A percentile compares a stretch with the other conserved stretches of the same genome.
phyloP scores from a whole-genome alignment of 176 grass and related monocot genomes.

The Phragmites australis region DNA sequence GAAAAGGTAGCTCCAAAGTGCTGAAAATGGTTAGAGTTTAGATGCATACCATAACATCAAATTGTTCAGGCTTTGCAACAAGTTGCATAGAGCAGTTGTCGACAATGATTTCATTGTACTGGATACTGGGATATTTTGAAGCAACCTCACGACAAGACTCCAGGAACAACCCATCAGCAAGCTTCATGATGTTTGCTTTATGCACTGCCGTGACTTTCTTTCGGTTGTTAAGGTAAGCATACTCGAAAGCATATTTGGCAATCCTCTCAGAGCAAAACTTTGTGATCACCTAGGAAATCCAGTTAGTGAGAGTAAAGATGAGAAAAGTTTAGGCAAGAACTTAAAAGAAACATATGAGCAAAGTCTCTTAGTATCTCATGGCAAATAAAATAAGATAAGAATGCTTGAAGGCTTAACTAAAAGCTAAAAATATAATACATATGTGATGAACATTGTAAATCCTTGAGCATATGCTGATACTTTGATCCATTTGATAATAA shows the following conservation, averaged over 20 bases:
- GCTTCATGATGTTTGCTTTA: conserved; percentile 99
- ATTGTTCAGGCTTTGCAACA: conserved; percentile 90
- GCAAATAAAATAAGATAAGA: not conserved
- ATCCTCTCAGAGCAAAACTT: conserved; percentile 97
- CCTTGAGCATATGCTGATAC: not conserved
- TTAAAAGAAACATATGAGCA: conserved; percentile 5
- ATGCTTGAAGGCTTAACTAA: not conserved
- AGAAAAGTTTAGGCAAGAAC: conserved; percentile 31
- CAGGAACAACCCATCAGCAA: conserved; percentile 95
- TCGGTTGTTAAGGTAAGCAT: conserved; percentile 93
- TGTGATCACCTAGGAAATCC: conserved; percentile 84
- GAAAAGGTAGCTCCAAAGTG: not conserved
- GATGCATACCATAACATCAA: conserved; percentile 89
- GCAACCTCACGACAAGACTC: conserved; percentile 94
- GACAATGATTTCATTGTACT: conserved; percentile 96
- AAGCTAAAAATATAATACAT: not conserved
- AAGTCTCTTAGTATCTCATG: not conserved
- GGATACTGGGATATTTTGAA: conserved; percentile 82
- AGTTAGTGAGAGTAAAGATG: conserved; percentile 44
- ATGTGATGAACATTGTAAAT: conserved; percentile 3
- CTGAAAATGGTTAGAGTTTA: not conserved
- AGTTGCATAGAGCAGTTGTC: conserved; percentile 98
- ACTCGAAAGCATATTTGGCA: conserved; percentile 96
- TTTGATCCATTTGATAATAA: not conserved
- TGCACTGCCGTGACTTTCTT: conserved; percentile 97